These are phyloP conservation scores for Leccinum variabile DNA, from an alignment of 1,284 basidiomycete genomes.

Conservation along the genomic window DNA sequence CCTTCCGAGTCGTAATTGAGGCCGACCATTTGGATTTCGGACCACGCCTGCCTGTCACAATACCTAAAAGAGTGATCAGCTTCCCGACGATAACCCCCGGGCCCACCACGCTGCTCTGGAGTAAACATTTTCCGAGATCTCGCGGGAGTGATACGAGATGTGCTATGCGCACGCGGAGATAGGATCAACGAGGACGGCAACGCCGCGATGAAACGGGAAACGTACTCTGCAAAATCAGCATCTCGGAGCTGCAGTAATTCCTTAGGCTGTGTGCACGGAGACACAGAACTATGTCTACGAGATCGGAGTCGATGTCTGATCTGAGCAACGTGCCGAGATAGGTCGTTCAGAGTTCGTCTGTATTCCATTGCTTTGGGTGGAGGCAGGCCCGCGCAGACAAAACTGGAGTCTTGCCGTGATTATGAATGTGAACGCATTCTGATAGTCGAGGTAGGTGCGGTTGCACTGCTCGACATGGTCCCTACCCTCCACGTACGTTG, in stretches of 20 bases:
- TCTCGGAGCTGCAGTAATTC: slow-evolving; percentile 30
- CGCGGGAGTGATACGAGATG: slow-evolving; percentile 19
- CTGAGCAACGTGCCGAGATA: slow-evolving; percentile 26
- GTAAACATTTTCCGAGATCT: slow-evolving; percentile 14
- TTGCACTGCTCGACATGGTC: slow-evolving; percentile 14
- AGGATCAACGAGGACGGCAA: neutral
- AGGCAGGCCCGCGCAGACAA: slow-evolving; percentile 14
- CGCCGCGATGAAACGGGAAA: neutral
- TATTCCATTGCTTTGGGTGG: slow-evolving; percentile 30
- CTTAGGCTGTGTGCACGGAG: slow-evolving; percentile 26
- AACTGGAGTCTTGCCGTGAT: neutral
- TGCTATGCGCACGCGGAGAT: slow-evolving; percentile 16
- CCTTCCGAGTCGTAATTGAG: no score
- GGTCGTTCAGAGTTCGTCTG: slow-evolving; percentile 21
- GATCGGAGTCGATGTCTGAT: slow-evolving; percentile 1
- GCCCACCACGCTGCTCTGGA: neutral
- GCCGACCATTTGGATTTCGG: no score
- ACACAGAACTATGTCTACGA: slow-evolving; percentile 19
- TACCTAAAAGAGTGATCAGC: no score
- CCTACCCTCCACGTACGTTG: slow-evolving; percentile 14
- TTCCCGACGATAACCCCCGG: no score
- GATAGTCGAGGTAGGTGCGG: slow-evolving; percentile 4
- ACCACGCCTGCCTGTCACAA: no score
- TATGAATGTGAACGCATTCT: neutral
- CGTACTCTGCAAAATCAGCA: slow-evolving; percentile 26